Base-by-base conservation (phyloP, 2,329 filamentous ascomycete genomes). In the Phoma herbarum region DNA sequence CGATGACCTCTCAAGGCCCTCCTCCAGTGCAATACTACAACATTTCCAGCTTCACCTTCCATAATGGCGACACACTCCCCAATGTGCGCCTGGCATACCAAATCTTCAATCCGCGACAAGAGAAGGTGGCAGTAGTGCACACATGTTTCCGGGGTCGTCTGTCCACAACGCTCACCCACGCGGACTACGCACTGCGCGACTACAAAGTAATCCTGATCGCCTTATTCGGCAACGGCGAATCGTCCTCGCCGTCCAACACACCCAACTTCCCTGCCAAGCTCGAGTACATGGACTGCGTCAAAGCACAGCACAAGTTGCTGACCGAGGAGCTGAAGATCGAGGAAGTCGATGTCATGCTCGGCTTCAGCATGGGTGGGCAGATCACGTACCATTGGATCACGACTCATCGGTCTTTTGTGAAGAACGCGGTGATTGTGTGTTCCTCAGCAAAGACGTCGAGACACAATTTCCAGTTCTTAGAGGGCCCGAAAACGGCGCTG, bases 321-420 rank as follows among this genome's bases (percentile, higher is more conserved):
- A 67, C 62, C 5, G 60, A 79, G 43, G 67, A 73, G 4, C 75
- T 86, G 0, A 77, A 78, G 1, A 70, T 86, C 14, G 64, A 67
- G 12, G 73, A 78, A 33, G 74, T 84, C 0, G 77, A 81, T 14
- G 78, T 80, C 10, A 81, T 85, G 29, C 66, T 85, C 2, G 84
- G 84, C 1, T 86, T 85, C 78, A 84, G 81, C 46, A 85, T 86
- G 84, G 84, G 84, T 35, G 84, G 83, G 1, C 81, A 80, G 22
- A 80, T 84, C 54, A 78, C 83, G 2, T 86, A 83, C 54, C 81
- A 86, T 61, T 83, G 83, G 82, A 69, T 77, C 4, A 77, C 80
- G 1, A 77, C 84, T 44, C 83, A 79, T 52, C 83, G 84, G 0
- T 76, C 78, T n/a, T 83, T 85, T 20, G 51, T 70, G 41, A 64